Percentiles rank a stretch among this genome's conserved stretches.
Evolutionary conservation across 495 filamentous ascomycete genomes (phyloP).

Genomic region (Aspergillus coremiiformis): DNA sequence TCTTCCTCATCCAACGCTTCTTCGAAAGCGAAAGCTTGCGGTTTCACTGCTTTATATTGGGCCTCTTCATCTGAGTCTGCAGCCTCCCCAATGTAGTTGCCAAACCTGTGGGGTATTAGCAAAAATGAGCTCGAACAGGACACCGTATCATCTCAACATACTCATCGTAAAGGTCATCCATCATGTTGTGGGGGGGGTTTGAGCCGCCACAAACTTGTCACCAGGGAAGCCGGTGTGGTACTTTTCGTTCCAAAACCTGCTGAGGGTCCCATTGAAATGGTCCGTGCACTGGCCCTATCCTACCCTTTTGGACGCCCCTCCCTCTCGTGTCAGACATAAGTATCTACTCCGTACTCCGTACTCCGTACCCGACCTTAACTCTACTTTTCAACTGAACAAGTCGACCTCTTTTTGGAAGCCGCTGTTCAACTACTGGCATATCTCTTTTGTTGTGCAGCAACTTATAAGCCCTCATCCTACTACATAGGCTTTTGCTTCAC

Average conservation of each 20-base stretch:
- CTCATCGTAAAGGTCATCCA: conserved; percentile 86
- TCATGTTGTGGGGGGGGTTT: conserved; percentile 27
- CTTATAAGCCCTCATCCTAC: background rate
- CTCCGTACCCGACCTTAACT: too few species aligned
- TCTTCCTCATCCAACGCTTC: conserved; percentile 61
- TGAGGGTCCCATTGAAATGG: background rate
- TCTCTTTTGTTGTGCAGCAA: background rate
- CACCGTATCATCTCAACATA: conserved; percentile 27
- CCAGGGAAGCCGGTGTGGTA: conserved; percentile 8
- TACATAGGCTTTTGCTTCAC: conserved; percentile 1
- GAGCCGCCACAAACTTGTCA: conserved; percentile 9
- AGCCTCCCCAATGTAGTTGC: conserved; percentile 91
- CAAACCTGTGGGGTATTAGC: conserved; percentile 54
- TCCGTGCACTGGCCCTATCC: background rate
- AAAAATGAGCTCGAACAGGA: conserved; percentile 8
- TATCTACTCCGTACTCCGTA: too few species aligned
- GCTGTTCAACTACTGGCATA: background rate
- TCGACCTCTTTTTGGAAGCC: background rate
- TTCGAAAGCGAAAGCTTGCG: conserved; percentile 72
- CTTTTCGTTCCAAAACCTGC: conserved; percentile 15
- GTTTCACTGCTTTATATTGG: conserved; percentile 59
- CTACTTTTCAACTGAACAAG: background rate
- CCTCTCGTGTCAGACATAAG: background rate
- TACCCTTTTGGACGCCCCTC: background rate
- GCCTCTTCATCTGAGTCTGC: conserved; percentile 84